Conservation (phyloP, 139 green algal species). For the Closterium sp. region DNA sequence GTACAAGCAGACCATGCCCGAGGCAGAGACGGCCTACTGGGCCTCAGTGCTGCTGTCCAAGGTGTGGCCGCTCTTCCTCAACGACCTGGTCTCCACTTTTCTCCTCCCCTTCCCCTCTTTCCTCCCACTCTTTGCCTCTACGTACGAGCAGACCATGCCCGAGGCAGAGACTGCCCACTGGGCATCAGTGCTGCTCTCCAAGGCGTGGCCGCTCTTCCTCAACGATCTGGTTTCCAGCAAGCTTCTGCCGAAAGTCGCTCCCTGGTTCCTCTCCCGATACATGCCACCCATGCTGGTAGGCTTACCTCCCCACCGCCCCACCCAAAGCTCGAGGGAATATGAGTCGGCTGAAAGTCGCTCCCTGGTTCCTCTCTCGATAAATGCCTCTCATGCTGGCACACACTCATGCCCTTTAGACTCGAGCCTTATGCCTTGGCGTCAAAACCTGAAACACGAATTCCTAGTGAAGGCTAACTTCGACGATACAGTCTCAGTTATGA, state of each 20-base stretch:
- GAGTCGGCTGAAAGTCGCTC: too few species aligned
- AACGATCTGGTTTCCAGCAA: conserved; percentile 15
- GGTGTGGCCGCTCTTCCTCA: neutral
- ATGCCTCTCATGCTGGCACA: too few species aligned
- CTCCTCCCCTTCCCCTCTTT: neutral
- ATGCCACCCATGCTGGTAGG: conserved; percentile 10
- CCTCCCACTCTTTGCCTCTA: neutral
- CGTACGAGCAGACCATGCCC: neutral
- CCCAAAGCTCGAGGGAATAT: too few species aligned
- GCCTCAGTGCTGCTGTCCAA: neutral
- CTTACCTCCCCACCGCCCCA: neutral
- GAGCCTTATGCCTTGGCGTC: too few species aligned
- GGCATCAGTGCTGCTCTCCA: neutral
- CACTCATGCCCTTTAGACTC: too few species aligned
- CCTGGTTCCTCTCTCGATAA: too few species aligned
- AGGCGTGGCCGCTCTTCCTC: conserved; percentile 7
- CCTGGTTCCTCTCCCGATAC: conserved; percentile 40
- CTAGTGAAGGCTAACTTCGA: too few species aligned
- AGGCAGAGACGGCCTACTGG: too few species aligned
- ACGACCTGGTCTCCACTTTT: neutral
- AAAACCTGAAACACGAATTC: too few species aligned
- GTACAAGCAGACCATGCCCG: too few species aligned
- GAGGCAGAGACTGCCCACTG: conserved; percentile 19
- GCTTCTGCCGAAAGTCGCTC: conserved; percentile 13
- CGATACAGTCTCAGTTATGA: too few species aligned